These are phyloP conservation scores for Blastobotrys elegans DNA, from an alignment of 1,139 yeast species.

Conservation along the genomic window DNA sequence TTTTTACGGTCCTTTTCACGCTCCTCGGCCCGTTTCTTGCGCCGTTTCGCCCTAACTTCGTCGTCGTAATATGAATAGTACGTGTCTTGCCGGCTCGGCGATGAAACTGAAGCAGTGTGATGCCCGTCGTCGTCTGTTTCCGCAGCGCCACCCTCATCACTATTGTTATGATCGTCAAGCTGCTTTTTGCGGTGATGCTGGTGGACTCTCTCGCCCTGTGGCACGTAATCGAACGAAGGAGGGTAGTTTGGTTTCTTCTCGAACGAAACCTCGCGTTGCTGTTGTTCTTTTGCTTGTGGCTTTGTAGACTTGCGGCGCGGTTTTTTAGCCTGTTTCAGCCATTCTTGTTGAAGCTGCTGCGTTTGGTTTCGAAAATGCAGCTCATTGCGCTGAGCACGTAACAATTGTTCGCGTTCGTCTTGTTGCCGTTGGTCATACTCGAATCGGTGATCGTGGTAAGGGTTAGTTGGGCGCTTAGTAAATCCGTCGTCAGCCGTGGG, in stretches of 20 bases:
- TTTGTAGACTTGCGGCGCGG: too few relatives aligned
- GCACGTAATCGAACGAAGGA: conserved; percentile 7
- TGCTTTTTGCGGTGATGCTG: background rate
- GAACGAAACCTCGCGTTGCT: background rate
- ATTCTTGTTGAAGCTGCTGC: conserved; percentile 13
- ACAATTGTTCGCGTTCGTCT: conserved; percentile 6
- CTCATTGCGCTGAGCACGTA: conserved; percentile 14
- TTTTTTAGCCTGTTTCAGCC: conserved; percentile 8
- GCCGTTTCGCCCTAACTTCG: conserved; percentile 16
- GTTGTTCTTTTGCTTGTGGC: background rate
- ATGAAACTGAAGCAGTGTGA: background rate
- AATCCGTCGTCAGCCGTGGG: conserved; percentile 14
- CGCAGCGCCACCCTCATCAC: background rate
- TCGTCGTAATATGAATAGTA: conserved; percentile 20
- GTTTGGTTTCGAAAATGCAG: conserved; percentile 14
- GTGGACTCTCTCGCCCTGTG: conserved; percentile 6
- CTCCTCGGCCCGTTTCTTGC: conserved; percentile 16
- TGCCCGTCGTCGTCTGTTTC: background rate
- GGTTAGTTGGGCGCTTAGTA: background rate
- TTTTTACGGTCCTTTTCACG: conserved; percentile 12
- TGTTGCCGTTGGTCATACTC: conserved; percentile 6
- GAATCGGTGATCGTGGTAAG: conserved; percentile 1
- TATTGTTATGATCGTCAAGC: background rate
- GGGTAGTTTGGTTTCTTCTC: conserved; percentile 4
- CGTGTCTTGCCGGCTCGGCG: background rate